Conservation (phyloP, 2,329 filamentous ascomycete species). For the Colletotrichum nymphaeae region DNA sequence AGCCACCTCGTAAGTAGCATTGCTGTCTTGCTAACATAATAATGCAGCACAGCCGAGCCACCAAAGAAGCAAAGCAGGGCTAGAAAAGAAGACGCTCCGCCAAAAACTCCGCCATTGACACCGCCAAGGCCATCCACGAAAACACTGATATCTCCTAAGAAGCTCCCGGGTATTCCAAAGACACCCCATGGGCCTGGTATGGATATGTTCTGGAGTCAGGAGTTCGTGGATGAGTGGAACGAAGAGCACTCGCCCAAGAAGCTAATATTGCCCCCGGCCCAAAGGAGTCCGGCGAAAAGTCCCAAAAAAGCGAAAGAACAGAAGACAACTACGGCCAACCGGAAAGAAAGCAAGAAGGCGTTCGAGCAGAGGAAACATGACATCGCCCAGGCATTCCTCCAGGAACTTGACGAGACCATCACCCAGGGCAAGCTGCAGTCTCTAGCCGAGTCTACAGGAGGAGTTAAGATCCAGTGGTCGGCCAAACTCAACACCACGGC, state of each 20-base stretch:
- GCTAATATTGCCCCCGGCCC: slow-evolving; percentile 43
- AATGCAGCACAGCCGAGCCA: neutral
- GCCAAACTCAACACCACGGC: slow-evolving; percentile 85
- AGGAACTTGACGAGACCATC: slow-evolving; percentile 75
- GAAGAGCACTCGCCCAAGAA: slow-evolving; percentile 68
- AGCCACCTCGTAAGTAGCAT: neutral
- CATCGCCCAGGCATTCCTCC: slow-evolving; percentile 72
- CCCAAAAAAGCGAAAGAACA: slow-evolving; percentile 38
- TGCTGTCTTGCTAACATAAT: neutral
- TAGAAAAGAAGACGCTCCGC: neutral
- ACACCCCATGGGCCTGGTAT: slow-evolving; percentile 65
- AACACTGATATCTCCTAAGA: slow-evolving; percentile 45
- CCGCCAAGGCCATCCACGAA: slow-evolving; percentile 38
- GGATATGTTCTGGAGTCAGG: slow-evolving; percentile 71
- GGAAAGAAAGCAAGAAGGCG: slow-evolving; percentile 61
- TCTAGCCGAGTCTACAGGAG: slow-evolving; percentile 73
- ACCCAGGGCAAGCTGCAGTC: slow-evolving; percentile 68
- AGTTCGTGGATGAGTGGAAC: slow-evolving; percentile 72
- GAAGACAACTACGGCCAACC: slow-evolving; percentile 42
- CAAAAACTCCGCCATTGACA: slow-evolving; percentile 25
- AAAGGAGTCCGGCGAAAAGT: slow-evolving; percentile 39
- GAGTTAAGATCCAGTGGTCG: slow-evolving; percentile 78
- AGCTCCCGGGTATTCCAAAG: slow-evolving; percentile 56
- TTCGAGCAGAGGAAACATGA: slow-evolving; percentile 73
- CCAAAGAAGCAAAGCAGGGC: neutral